Conservation (phyloP, 2,329 filamentous ascomycete species). For the Amauroascus niger region DNA sequence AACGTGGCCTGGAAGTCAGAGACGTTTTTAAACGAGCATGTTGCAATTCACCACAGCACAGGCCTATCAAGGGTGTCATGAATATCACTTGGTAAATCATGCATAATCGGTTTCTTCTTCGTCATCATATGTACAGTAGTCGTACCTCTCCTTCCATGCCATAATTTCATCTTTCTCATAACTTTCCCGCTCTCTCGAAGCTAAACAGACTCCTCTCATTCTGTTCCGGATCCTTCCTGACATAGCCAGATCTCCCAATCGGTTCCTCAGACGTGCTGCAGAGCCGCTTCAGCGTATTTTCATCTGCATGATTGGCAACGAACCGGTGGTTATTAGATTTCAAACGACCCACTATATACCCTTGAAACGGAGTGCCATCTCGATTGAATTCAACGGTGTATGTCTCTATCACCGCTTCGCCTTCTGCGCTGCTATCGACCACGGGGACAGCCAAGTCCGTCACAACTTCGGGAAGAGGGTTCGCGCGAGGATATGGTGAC, state of each 20-base stretch:
- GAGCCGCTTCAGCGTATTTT: constrained; percentile 39
- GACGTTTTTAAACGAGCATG: too few relatives aligned
- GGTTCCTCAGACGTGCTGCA: constrained; percentile 38
- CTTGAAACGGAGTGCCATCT: constrained; percentile 40
- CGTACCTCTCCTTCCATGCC: background rate
- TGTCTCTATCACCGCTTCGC: constrained; percentile 48
- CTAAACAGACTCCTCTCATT: constrained; percentile 11
- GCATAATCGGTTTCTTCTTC: too few relatives aligned
- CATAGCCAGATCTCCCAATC: constrained; percentile 42
- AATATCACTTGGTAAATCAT: too few relatives aligned
- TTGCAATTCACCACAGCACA: too few relatives aligned
- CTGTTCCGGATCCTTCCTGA: constrained; percentile 20
- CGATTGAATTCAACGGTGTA: constrained; percentile 52
- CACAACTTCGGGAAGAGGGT: constrained; percentile 39
- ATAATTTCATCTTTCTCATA: too few relatives aligned
- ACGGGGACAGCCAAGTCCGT: constrained; percentile 34
- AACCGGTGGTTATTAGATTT: constrained; percentile 42
- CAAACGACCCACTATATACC: constrained; percentile 46
- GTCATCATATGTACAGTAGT: too few relatives aligned
- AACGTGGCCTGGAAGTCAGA: too few relatives aligned
- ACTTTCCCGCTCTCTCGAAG: constrained; percentile 6
- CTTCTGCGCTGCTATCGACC: constrained; percentile 39
- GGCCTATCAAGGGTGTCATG: too few relatives aligned
- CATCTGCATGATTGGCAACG: constrained; percentile 49
- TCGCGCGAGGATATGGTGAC: constrained; percentile 39